Percentiles rank a stretch among this genome's conserved stretches.
Evolutionary conservation across 495 filamentous ascomycete species (phyloP).

Genomic region (Talaromyces trachyspermus): DNA sequence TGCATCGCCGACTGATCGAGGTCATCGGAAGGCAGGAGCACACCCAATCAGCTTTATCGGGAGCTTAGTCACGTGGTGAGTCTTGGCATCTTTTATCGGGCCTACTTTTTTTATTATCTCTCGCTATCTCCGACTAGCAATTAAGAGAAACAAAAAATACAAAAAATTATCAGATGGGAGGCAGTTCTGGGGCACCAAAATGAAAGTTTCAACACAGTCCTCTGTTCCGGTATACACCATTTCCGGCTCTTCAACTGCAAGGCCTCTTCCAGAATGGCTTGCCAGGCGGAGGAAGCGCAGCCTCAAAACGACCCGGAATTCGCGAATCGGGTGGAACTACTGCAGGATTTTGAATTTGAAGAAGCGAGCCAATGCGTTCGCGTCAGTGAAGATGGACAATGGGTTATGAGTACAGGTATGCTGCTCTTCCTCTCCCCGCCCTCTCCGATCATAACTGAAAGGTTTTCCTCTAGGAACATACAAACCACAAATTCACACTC

Average conservation of each 20-base stretch:
- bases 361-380: constrained; percentile 92
- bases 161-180: constrained; percentile 1
- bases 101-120: constrained; percentile 47
- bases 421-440: constrained; percentile 11
- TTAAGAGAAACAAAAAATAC: not conserved
- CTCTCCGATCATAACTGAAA: constrained; percentile 3
- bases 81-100: constrained; percentile 23
- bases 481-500: constrained; percentile 95
- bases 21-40: constrained; percentile 15
- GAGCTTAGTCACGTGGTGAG: constrained; percentile 19
- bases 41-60: constrained; percentile 8
- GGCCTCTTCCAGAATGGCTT: constrained; percentile 93
- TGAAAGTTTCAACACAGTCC: constrained; percentile 86
- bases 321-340: constrained; percentile 84
- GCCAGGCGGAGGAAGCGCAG: constrained; percentile 85
- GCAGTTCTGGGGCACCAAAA: constrained; percentile 26
- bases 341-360: constrained; percentile 98
- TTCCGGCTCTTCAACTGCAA: constrained; percentile 81
- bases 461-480: constrained; percentile 52
- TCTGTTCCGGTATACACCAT: constrained; percentile 94
- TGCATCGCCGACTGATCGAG: not conserved
- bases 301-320: constrained; percentile 90
- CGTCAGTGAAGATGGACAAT: constrained; percentile 92
- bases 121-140: constrained; percentile 7
- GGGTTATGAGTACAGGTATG: constrained; percentile 93